These are phyloP conservation scores for Hypoxylon sp. DNA, from an alignment of 2,329 filamentous ascomycete species.

Conservation along the genomic window DNA sequence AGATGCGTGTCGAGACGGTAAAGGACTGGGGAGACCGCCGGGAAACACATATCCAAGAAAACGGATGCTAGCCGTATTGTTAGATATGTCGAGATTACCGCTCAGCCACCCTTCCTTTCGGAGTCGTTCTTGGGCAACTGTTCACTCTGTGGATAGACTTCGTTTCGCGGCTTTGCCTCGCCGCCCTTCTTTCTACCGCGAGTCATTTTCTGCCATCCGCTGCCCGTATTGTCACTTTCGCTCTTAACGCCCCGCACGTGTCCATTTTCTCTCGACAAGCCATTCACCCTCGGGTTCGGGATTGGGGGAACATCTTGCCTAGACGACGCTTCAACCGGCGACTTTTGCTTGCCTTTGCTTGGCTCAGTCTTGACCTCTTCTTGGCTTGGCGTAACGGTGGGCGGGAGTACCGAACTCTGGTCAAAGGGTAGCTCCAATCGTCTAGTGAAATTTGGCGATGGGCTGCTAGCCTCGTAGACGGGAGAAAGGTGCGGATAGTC, in stretches of 20 bases:
- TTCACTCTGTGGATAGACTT: slow-evolving; percentile 56
- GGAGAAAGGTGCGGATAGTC: slow-evolving; percentile 70
- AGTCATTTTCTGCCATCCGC: slow-evolving; percentile 66
- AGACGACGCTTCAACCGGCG: slow-evolving; percentile 34
- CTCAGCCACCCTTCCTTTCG: slow-evolving; percentile 70
- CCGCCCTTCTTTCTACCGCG: slow-evolving; percentile 61
- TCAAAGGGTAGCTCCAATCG: slow-evolving; percentile 56
- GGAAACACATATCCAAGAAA: slow-evolving; percentile 42
- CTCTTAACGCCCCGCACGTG: slow-evolving; percentile 63
- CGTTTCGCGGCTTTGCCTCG: slow-evolving; percentile 57
- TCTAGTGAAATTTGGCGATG: slow-evolving; percentile 69
- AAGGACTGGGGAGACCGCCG: slow-evolving; percentile 20
- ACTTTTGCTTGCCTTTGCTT: slow-evolving; percentile 44
- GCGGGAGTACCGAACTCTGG: slow-evolving; percentile 30
- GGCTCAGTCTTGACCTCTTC: slow-evolving; percentile 35
- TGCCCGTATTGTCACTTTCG: slow-evolving; percentile 56
- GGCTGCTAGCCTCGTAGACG: slow-evolving; percentile 76
- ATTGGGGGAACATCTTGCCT: slow-evolving; percentile 33
- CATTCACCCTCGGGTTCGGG: slow-evolving; percentile 50
- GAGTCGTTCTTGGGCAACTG: slow-evolving; percentile 64
- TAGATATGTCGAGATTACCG: slow-evolving; percentile 9
- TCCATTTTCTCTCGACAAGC: slow-evolving; percentile 56
- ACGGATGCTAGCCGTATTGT: slow-evolving; percentile 24
- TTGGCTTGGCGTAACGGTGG: slow-evolving; percentile 21
- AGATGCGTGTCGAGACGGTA: slow-evolving; percentile 28